These are phyloP conservation scores for Mallotus repandus DNA, from an alignment of 441 rosid genomes.

Conservation along the genomic window DNA sequence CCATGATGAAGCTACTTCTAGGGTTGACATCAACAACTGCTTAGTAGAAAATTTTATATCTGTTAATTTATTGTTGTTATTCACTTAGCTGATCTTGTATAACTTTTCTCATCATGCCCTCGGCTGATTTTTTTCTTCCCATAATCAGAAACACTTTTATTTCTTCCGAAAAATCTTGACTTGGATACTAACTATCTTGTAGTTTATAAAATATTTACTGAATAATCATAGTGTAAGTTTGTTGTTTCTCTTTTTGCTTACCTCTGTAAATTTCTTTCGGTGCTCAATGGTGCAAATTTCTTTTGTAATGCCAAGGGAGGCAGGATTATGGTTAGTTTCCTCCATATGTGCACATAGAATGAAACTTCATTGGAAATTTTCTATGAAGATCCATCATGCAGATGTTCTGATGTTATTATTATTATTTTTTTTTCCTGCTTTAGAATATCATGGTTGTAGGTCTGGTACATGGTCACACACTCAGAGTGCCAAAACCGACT, in stretches of 20 bases:
- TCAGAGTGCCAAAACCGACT: constrained; percentile 33
- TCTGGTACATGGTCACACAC: constrained; percentile 34
- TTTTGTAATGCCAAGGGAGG: neutral
- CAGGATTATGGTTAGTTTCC: neutral
- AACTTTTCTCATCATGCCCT: neutral
- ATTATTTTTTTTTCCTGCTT: constrained; percentile 9
- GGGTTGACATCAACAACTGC: neutral
- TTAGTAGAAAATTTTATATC: neutral
- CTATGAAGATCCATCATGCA: neutral
- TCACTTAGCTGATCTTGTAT: neutral
- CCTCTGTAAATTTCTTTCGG: neutral
- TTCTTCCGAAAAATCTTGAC: neutral
- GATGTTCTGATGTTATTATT: neutral
- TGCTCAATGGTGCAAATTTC: neutral
- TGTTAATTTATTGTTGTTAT: neutral
- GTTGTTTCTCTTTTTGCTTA: neutral
- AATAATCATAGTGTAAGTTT: neutral
- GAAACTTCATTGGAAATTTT: neutral
- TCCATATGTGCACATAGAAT: too few species aligned
- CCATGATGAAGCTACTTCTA: neutral
- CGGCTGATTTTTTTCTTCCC: too few species aligned
- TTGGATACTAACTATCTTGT: neutral
- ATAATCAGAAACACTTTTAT: too few species aligned
- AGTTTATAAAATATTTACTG: neutral
- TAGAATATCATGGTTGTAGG: constrained; percentile 45